Percentiles rank a stretch among this genome's conserved stretches.
Conservation (phyloP, 306 rosid genomes). For the Acacia confusa region DNA sequence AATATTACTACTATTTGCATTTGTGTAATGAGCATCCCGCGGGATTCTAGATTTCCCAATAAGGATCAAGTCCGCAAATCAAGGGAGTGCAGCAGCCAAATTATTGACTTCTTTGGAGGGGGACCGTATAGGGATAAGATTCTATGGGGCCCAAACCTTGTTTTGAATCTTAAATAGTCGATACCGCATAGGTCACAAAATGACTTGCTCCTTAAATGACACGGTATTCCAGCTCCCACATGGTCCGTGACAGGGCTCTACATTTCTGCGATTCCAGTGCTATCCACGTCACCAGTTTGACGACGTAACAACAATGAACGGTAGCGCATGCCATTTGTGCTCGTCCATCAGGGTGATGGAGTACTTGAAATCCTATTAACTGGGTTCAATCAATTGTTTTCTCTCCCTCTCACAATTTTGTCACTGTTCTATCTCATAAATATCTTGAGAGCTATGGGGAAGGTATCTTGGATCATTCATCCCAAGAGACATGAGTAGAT, state of each 20-base stretch:
- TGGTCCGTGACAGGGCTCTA: background rate
- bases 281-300: slow-evolving; percentile 20
- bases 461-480: background rate
- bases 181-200: background rate
- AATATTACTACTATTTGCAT: too few species aligned
- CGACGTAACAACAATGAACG: slow-evolving; percentile 3
- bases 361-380: slow-evolving; percentile 27
- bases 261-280: background rate
- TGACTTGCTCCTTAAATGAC: slow-evolving; percentile 1
- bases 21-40: background rate
- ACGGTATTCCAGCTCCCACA: background rate
- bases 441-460: slow-evolving; percentile 1
- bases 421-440: slow-evolving; percentile 18
- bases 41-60: background rate
- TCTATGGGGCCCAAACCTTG: background rate
- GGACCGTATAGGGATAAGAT: background rate
- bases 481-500: slow-evolving; percentile 18
- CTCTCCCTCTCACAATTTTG: background rate
- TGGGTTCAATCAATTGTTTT: slow-evolving; percentile 22
- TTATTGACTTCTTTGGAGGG: background rate
- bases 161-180: slow-evolving; percentile 17
- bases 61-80: background rate
- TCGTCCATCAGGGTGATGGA: slow-evolving; percentile 11
- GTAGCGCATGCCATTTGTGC: slow-evolving; percentile 14
- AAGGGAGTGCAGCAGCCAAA: background rate